Base-by-base conservation (phyloP, 768 basidiomycete genomes). In the Lentinula detonsa region DNA sequence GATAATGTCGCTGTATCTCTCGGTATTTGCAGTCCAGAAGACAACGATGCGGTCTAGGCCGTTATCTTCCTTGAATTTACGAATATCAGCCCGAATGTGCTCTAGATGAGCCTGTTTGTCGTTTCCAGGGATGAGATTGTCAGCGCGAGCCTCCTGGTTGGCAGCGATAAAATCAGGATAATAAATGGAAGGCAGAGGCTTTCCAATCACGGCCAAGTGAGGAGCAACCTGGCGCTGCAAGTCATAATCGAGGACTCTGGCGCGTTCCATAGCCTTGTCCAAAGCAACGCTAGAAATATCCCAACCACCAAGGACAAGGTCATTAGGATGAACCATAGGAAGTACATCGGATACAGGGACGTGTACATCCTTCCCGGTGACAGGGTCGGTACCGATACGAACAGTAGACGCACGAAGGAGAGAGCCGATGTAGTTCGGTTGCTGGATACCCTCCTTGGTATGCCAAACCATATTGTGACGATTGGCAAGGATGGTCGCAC, bases 1-100 rank as follows among this genome's bases (percentile, higher is more conserved):
- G 72, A 98, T 87, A 74, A 99, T 87, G 64, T 94, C 93, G 66
- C 90, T 88, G 84, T 95, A 99, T 61, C 96, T 90, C 80, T 98
- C 97, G 16, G 96, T 99, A 78, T 99, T 98, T 67, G 93, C 95
- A 15, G 96, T 98, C 96, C 96, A 98, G 81, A 98, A 95, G 64
- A 98, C 89, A 68, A 99, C 75, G 63, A 93, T 85, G 61, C 90
- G 90, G 73, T 95, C 95, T 51, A 98, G 85, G 18, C 75, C 79
- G 71, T 98, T 85, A 63, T 85, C 77, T 57, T 76, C 69, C 80
- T 98, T 98, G 85, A 98, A 98, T 59, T 85, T 82, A 68, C 93
- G 91, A 72, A 98, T 98, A 70, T 98, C 94, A n/a, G 81, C 80
- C 59, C 95, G 90, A 69, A 98, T 86, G 62, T 90, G 87, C 63